phyloP scores from a whole-genome alignment of 345 rosid species.

The Bruguiera parviflora region DNA sequence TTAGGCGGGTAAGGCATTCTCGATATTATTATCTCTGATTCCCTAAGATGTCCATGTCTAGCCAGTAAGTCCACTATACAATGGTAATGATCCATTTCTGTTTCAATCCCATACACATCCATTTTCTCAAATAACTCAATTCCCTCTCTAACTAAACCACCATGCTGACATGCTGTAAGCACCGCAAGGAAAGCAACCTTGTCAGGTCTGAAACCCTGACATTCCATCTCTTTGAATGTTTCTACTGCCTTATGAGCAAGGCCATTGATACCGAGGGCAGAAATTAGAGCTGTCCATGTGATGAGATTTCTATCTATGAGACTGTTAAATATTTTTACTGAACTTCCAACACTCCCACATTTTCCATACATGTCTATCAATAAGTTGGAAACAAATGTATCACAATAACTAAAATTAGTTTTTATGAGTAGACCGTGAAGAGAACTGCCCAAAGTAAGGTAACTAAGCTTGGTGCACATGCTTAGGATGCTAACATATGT shows the following conservation, averaged over 20 bases:
- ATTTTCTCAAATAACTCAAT: conserved; percentile 57
- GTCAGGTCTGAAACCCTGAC: conserved; percentile 60
- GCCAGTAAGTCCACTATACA: conserved; percentile 68
- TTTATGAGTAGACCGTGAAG: conserved; percentile 66
- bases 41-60: conserved; percentile 50
- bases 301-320: conserved; percentile 52
- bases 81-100: conserved; percentile 72
- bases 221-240: conserved; percentile 54
- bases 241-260: conserved; percentile 51
- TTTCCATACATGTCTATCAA: conserved; percentile 92
- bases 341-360: conserved; percentile 58
- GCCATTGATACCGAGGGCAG: conserved; percentile 71
- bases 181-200: conserved; percentile 60
- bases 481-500: conserved; percentile 71
- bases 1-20: conserved; percentile 74
- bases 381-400: conserved; percentile 59
- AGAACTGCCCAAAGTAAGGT: conserved; percentile 66
- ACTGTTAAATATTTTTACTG: conserved; percentile 43
- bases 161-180: conserved; percentile 69
- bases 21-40: conserved; percentile 60
- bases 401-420: conserved; percentile 44
- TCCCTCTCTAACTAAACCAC: conserved; percentile 73
- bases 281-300: conserved; percentile 80
- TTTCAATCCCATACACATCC: conserved; percentile 54
- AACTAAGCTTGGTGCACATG: conserved; percentile 44